Conservation (phyloP, 495 filamentous ascomycete species). For the Aspergillus coremiiformis region DNA sequence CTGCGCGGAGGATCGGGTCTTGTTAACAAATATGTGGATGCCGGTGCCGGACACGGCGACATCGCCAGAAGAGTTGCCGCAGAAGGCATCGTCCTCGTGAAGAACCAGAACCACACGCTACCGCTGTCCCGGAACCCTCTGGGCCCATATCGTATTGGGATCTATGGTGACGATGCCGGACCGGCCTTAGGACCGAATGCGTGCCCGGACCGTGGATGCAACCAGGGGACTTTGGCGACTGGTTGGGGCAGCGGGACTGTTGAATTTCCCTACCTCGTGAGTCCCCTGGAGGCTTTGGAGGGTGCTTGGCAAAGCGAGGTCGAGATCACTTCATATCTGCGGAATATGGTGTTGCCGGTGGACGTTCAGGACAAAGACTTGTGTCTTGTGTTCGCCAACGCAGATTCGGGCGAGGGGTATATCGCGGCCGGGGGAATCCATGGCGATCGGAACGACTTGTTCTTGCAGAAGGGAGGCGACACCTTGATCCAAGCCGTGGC, state of each 20-base stretch:
- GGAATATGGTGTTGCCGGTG: slow-evolving; percentile 44
- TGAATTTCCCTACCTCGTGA: slow-evolving; percentile 75
- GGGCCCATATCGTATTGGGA: slow-evolving; percentile 51
- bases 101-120: slow-evolving; percentile 59
- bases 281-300: slow-evolving; percentile 60
- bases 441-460: slow-evolving; percentile 79
- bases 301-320: slow-evolving; percentile 53
- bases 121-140: slow-evolving; percentile 53
- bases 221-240: slow-evolving; percentile 72
- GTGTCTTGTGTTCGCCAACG: slow-evolving; percentile 57
- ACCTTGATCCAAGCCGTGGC: slow-evolving; percentile 65
- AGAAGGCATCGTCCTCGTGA: slow-evolving; percentile 80
- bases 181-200: slow-evolving; percentile 61
- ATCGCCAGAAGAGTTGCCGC: slow-evolving; percentile 67
- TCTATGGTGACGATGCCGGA: slow-evolving; percentile 83
- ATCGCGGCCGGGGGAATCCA: slow-evolving; percentile 52
- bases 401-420: slow-evolving; percentile 60
- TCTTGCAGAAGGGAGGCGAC: slow-evolving; percentile 71
- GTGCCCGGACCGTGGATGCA: slow-evolving; percentile 71
- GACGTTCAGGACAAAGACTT: slow-evolving; percentile 50
- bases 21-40: slow-evolving; percentile 74
- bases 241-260: slow-evolving; percentile 92
- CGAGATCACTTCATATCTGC: slow-evolving; percentile 50
- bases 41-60: slow-evolving; percentile 47
- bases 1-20: slow-evolving; percentile 31